Conservation (phyloP, 495 filamentous ascomycete species). For the Daldinia decipiens region DNA sequence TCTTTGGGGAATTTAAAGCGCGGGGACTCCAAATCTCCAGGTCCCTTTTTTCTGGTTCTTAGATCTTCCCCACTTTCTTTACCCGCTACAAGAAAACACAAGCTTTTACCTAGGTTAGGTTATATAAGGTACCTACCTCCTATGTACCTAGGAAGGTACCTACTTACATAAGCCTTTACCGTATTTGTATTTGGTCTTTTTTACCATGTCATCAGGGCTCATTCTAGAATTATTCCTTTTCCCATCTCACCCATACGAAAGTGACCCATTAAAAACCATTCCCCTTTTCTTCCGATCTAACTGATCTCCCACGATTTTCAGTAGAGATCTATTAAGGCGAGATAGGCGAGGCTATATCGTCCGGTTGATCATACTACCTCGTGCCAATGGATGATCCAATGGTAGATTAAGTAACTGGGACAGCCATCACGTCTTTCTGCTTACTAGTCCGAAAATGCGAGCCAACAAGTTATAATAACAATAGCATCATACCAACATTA, state of each 20-base stretch:
- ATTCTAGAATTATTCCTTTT: conserved; percentile 40
- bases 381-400: background rate
- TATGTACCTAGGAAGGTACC: too few relatives aligned
- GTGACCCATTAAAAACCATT: background rate
- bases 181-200: conserved; percentile 1
- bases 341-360: conserved; percentile 24
- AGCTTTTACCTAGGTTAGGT: too few relatives aligned
- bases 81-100: conserved; percentile 16
- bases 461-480: conserved; percentile 4
- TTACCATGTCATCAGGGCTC: conserved; percentile 8
- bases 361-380: conserved; percentile 18
- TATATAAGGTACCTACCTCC: too few relatives aligned
- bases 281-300: conserved; percentile 7
- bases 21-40: conserved; percentile 30
- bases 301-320: conserved; percentile 24
- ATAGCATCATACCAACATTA: background rate
- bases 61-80: conserved; percentile 5
- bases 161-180: background rate
- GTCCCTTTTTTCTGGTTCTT: background rate
- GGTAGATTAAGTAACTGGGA: conserved; percentile 3
- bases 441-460: background rate
- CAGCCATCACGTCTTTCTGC: background rate
- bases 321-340: conserved; percentile 18
- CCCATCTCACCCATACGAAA: conserved; percentile 1
- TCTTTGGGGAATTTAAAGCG: conserved; percentile 18